Evolutionary conservation across 352 stramenopile genomes (phyloP).

Genomic region (Saprolegnia diclina): DNA sequence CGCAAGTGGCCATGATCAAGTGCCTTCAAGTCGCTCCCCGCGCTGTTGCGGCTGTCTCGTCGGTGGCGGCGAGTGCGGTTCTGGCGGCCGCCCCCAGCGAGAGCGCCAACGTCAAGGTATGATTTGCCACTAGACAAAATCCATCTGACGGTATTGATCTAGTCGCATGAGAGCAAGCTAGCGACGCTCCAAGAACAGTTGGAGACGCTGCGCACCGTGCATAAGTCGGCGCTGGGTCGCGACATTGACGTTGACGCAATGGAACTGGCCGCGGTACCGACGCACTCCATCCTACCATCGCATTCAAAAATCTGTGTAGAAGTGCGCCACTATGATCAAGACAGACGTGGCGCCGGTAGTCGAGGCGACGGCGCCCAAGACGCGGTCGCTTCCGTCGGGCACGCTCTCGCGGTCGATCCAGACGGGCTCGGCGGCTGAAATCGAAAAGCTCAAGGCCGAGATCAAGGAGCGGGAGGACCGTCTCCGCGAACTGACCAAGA

Average conservation of each 20-base stretch:
- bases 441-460: not conserved
- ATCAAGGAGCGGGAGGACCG: not conserved
- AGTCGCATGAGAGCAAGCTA: not conserved
- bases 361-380: not conserved
- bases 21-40: no score
- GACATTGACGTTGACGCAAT: not conserved
- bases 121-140: not conserved
- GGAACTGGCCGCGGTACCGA: not conserved
- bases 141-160: no score
- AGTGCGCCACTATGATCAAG: not conserved
- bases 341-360: not conserved
- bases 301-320: not conserved
- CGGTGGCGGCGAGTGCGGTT: not conserved
- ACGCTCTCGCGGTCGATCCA: not conserved
- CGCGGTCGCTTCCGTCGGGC: not conserved
- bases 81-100: not conserved
- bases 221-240: not conserved
- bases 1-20: no score
- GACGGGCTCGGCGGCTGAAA: not conserved
- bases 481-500: not conserved
- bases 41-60: not conserved
- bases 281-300: not conserved
- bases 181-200: not conserved
- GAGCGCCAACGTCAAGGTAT: not conserved
- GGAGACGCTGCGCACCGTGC: not conserved